Conservation (phyloP, 1,139 yeast species). For the Kodamaea suecica region DNA sequence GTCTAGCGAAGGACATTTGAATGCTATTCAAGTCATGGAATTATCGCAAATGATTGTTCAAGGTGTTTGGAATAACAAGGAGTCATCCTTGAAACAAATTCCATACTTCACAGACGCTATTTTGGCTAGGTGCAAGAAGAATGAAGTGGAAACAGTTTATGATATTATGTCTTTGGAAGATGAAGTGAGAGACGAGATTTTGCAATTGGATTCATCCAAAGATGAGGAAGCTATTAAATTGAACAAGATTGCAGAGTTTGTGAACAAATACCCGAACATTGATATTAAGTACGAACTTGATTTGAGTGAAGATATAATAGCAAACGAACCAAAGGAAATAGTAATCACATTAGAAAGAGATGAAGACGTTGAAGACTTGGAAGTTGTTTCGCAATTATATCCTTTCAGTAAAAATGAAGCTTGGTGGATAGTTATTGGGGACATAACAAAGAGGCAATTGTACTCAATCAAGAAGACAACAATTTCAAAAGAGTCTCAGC, state of each 20-base stretch:
- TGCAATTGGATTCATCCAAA: slow-evolving; percentile 49
- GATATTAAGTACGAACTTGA: slow-evolving; percentile 60
- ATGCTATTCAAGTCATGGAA: slow-evolving; percentile 83
- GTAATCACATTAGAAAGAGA: slow-evolving; percentile 62
- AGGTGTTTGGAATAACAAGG: slow-evolving; percentile 74
- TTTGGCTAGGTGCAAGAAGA: slow-evolving; percentile 54
- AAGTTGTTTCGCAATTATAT: slow-evolving; percentile 54
- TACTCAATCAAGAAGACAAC: slow-evolving; percentile 72
- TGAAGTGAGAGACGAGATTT: slow-evolving; percentile 63
- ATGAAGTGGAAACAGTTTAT: slow-evolving; percentile 66
- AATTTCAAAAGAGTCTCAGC: slow-evolving; percentile 51
- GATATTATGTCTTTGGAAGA: slow-evolving; percentile 87
- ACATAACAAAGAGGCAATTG: slow-evolving; percentile 53
- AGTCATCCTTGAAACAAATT: slow-evolving; percentile 74
- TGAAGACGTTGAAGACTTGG: slow-evolving; percentile 68
- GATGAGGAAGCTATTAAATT: slow-evolving; percentile 24
- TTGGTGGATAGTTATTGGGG: slow-evolving; percentile 91
- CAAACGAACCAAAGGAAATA: slow-evolving; percentile 46
- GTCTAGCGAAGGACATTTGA: slow-evolving; percentile 76
- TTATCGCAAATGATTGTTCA: slow-evolving; percentile 86
- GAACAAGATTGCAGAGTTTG: slow-evolving; percentile 76
- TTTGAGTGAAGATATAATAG: slow-evolving; percentile 36
- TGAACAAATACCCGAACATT: slow-evolving; percentile 83
- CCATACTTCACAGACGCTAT: slow-evolving; percentile 63
- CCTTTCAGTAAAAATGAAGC: slow-evolving; percentile 64